Conservation (phyloP, 1,284 basidiomycete genomes). For the Termitomyces sp. region DNA sequence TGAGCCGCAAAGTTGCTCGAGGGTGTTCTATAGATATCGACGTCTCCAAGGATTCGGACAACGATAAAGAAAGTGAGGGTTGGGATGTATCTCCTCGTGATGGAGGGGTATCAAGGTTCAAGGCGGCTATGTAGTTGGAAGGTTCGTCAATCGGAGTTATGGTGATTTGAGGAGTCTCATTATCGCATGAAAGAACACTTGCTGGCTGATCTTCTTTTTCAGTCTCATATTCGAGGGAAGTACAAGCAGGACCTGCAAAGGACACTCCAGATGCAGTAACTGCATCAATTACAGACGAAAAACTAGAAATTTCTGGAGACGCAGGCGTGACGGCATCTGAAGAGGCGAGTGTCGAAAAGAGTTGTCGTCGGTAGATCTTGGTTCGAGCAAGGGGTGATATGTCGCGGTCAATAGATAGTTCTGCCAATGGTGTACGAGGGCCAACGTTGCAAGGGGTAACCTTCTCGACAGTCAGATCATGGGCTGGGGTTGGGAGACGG, state of each 20-base stretch:
- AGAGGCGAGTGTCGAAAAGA: conserved; percentile 17
- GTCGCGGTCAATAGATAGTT: conserved; percentile 28
- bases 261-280: conserved; percentile 15
- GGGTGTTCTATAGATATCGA: conserved; percentile 18
- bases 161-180: conserved; percentile 12
- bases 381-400: conserved; percentile 27
- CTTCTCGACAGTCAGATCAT: conserved; percentile 3
- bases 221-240: conserved; percentile 4
- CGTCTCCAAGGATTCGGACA: conserved; percentile 20
- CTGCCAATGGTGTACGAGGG: conserved; percentile 31
- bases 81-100: conserved; percentile 24
- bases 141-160: conserved; percentile 16
- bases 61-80: conserved; percentile 18
- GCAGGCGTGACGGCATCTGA: conserved; percentile 9
- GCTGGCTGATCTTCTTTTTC: neutral
- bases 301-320: conserved; percentile 4
- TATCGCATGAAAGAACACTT: neutral
- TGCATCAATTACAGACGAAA: conserved; percentile 14
- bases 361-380: conserved; percentile 23
- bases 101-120: conserved; percentile 20
- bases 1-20: conserved; percentile 21
- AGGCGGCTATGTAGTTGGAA: conserved; percentile 19
- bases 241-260: conserved; percentile 11
- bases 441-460: conserved; percentile 13
- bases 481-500: conserved; percentile 13